phyloP scores from a whole-genome alignment of 1,139 yeast genomes.

The Komagataea norvegica region DNA sequence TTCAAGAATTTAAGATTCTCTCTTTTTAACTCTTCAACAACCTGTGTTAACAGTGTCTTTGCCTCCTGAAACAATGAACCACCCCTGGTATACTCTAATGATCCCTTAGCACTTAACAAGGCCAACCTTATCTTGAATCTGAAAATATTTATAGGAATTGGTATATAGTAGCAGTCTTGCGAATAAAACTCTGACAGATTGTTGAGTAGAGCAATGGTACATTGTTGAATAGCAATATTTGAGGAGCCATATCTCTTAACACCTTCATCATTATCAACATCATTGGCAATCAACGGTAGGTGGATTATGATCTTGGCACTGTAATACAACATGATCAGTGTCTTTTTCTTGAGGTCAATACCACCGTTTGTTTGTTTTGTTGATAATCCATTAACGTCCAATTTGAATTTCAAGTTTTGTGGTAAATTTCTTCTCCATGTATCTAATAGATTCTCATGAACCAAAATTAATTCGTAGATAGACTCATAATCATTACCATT shows the following conservation, averaged over 20 bases:
- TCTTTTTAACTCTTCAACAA: conserved; percentile 44
- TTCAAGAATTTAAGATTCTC: conserved; percentile 38
- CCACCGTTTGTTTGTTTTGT: conserved; percentile 36
- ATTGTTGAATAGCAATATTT: conserved; percentile 68
- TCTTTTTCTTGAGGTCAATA: conserved; percentile 48
- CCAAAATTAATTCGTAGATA: conserved; percentile 37
- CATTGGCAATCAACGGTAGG: conserved; percentile 63
- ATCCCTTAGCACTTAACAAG: conserved; percentile 70
- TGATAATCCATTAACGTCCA: conserved; percentile 60
- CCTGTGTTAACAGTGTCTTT: conserved; percentile 47
- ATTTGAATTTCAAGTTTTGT: conserved; percentile 53
- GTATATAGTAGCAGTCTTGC: conserved; percentile 41
- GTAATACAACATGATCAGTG: conserved; percentile 63
- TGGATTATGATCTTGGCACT: conserved; percentile 78
- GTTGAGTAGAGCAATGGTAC: conserved; percentile 62
- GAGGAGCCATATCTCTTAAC: conserved; percentile 45
- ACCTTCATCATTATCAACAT: conserved; percentile 40
- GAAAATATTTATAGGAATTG: conserved; percentile 69
- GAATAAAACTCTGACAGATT: conserved; percentile 48
- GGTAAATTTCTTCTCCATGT: conserved; percentile 77
- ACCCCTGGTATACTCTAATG: conserved; percentile 77
- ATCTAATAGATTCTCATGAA: conserved; percentile 68
- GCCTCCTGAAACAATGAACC: conserved; percentile 75
- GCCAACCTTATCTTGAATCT: conserved; percentile 66
- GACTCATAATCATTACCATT: conserved; percentile 27